These are phyloP conservation scores for Lepiota brunneoincarnata DNA, from an alignment of 768 basidiomycete genomes.

Conservation along the genomic window DNA sequence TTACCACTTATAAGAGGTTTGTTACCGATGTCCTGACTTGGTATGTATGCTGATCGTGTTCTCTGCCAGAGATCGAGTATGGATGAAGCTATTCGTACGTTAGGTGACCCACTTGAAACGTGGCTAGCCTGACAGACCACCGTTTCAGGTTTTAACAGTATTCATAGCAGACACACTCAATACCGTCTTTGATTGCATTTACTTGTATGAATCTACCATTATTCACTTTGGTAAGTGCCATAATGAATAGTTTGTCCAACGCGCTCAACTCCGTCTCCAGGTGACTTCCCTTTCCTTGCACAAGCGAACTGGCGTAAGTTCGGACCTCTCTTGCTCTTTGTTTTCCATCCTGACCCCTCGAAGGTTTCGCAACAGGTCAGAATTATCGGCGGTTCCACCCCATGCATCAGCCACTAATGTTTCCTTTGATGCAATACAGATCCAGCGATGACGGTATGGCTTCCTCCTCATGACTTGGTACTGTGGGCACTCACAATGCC, in stretches of 20 bases:
- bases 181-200: slow-evolving; percentile 39
- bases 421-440: slow-evolving; percentile 24
- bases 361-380: slow-evolving; percentile 15
- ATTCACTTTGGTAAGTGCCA: slow-evolving; percentile 38
- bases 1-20: slow-evolving; percentile 27
- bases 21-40: slow-evolving; percentile 16
- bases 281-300: slow-evolving; percentile 13
- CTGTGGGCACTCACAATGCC: background rate
- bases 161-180: slow-evolving; percentile 50
- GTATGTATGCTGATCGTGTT: background rate
- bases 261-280: slow-evolving; percentile 8
- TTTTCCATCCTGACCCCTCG: background rate
- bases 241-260: too few relatives aligned
- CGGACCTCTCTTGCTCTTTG: background rate
- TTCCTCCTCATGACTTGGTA: background rate
- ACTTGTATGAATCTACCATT: slow-evolving; percentile 46
- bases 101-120: background rate
- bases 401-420: background rate
- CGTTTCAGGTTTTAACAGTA: slow-evolving; percentile 22
- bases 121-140: slow-evolving; percentile 26
- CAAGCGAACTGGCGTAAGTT: slow-evolving; percentile 12
- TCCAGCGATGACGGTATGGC: slow-evolving; percentile 40
- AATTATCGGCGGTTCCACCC: background rate
- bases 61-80: slow-evolving; percentile 34
- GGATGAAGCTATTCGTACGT: slow-evolving; percentile 46